phyloP scores from a whole-genome alignment of 306 rosid genomes.

The Senna siamea region DNA sequence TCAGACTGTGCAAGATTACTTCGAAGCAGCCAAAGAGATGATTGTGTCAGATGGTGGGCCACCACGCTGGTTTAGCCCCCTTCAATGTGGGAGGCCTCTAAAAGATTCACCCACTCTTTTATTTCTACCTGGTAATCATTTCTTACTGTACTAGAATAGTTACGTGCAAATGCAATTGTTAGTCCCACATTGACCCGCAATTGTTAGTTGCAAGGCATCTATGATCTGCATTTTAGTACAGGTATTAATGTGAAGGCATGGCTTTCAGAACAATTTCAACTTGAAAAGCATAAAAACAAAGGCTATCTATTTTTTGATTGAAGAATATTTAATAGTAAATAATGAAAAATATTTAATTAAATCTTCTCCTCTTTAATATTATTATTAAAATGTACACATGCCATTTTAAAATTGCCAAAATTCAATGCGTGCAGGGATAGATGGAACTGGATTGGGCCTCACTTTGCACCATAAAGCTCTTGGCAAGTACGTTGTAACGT shows the following conservation, averaged over 20 bases:
- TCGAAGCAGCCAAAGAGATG: conserved; percentile 53
- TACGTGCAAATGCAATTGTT: no score
- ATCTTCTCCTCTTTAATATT: no score
- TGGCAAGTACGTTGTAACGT: conserved; percentile 68
- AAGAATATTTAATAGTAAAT: no score
- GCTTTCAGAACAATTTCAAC: no score
- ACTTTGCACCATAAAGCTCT: conserved; percentile 87
- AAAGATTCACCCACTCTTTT: conserved; percentile 69
- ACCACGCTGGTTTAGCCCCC: conserved; percentile 84
- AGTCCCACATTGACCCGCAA: no score
- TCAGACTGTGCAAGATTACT: conserved; percentile 70
- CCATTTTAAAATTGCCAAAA: background rate
- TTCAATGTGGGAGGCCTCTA: conserved; percentile 55
- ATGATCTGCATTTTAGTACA: no score
- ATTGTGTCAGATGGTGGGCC: conserved; percentile 69
- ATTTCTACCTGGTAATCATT: conserved; percentile 83
- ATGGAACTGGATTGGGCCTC: conserved; percentile 90
- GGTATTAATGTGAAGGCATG: no score
- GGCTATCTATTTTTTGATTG: no score
- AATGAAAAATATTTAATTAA: no score
- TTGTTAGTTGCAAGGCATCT: no score
- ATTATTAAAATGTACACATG: background rate
- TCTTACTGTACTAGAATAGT: no score
- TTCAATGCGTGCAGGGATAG: conserved; percentile 60
- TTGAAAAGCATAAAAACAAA: no score